Conservation (phyloP, 176 grass and related monocot species). For the Eragrostis curvula region DNA sequence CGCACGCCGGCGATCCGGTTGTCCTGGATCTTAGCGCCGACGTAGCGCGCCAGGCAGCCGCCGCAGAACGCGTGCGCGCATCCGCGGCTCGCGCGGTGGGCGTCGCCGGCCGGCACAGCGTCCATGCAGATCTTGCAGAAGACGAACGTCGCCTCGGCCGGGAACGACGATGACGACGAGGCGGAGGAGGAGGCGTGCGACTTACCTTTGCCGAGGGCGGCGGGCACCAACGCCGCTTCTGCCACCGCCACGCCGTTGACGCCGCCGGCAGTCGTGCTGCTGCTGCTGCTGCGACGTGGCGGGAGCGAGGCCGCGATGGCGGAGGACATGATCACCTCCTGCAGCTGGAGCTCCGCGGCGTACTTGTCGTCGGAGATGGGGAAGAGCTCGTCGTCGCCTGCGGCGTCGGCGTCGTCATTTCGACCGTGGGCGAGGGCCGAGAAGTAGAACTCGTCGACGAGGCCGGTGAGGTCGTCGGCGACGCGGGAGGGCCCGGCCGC, state of each 20-base stretch:
- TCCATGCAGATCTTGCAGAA: constrained; percentile 80
- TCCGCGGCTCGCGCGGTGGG: constrained; percentile 9
- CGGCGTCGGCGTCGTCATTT: constrained; percentile 20
- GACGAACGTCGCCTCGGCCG: neutral
- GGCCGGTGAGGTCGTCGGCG: constrained; percentile 19
- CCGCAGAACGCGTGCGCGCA: constrained; percentile 62
- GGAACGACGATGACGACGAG: neutral
- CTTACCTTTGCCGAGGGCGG: neutral
- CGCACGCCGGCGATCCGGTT: constrained; percentile 24
- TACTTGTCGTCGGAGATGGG: constrained; percentile 79
- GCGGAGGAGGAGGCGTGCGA: neutral
- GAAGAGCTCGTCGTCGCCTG: constrained; percentile 49
- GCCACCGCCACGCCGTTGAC: neutral
- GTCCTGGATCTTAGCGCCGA: constrained; percentile 49
- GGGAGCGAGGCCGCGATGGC: neutral
- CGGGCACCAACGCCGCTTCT: no score
- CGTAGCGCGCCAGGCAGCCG: constrained; percentile 40
- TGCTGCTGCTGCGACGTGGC: neutral
- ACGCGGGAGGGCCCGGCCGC: constrained; percentile 23
- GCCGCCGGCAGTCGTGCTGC: no score
- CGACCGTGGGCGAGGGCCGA: constrained; percentile 42
- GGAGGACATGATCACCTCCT: constrained; percentile 64
- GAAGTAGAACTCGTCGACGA: constrained; percentile 71
- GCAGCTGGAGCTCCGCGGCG: constrained; percentile 62
- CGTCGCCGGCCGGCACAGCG: neutral